Evolutionary conservation across 2,329 filamentous ascomycete genomes (phyloP), one percentile per base, ranked within the genome.

Genomic region (Cryphonectria carpinicola): DNA sequence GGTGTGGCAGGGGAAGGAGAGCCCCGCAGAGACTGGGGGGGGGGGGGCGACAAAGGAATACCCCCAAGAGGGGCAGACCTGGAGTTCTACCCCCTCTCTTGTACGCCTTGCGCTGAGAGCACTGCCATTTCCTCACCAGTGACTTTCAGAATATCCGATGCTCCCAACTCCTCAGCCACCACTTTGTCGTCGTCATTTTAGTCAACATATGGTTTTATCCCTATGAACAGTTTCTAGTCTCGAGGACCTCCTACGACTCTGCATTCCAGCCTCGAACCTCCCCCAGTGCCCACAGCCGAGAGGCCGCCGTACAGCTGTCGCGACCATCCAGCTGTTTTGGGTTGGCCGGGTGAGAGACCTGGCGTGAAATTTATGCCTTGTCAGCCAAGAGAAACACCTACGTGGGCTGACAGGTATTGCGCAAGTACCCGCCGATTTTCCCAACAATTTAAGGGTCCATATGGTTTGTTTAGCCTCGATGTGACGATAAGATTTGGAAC

Each of bases 401-500:
- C 22, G 35, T 14, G 58, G 58, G 58, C 58, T 61, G 32, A 39
- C 58, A 39, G 35, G 58, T 61, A 61, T 25, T 25, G 58, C 58
- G 4, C 19, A 61, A n/a, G 58, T 61, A 39, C 54, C 54, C 54
- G 54, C 54, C 28, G 54, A 19, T 32, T 58, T 61, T 61, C 58
- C 58, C 58, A 61, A 61, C 58, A 61, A 61, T 32, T 58, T 14
- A 28, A 58, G 54, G 54, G 54, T 58, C 54, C 54, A 58, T 58
- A 11, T 19, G 28, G 28, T 58, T 58, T 32, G 54, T 58, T 28
- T 19, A 17, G 25, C 54, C 28, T 56, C 25, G 52, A 56, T 56
- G 52, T 13, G 52, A 56, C 52, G 25, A 56, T 56, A 56, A 56
- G 52, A 56, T 56, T 58, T 58, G 54, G 54, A 32, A 58, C 54